A percentile compares a stretch with the other conserved stretches of the same genome.
Conservation (phyloP, 2,329 filamentous ascomycete genomes). For the Penicillium expansum region DNA sequence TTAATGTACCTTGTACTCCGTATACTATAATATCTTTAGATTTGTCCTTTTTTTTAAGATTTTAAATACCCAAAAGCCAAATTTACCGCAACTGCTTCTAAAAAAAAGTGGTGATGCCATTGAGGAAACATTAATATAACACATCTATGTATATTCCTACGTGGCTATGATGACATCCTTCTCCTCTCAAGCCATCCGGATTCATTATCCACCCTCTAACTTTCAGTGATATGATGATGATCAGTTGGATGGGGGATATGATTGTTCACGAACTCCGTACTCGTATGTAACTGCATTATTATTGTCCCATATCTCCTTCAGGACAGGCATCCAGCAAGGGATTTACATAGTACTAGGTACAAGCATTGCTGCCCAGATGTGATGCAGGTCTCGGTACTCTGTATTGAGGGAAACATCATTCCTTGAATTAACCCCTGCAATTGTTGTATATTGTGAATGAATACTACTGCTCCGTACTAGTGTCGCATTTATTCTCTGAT, state of each 20-base stretch:
- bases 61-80: not conserved
- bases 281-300: not conserved
- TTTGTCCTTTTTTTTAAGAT: not conserved
- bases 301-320: not conserved
- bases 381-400: slow-evolving; percentile 9
- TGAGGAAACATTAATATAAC: not conserved
- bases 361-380: slow-evolving; percentile 13
- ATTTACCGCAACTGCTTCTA: not conserved
- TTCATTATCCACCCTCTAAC: slow-evolving; percentile 1
- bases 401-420: slow-evolving; percentile 13
- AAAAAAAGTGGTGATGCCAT: slow-evolving; percentile 15
- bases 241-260: not conserved
- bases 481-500: not conserved
- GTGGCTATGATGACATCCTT: slow-evolving; percentile 23
- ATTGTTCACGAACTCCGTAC: not conserved
- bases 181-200: slow-evolving; percentile 1
- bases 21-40: not conserved
- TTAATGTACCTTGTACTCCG: not conserved
- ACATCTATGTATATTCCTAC: slow-evolving; percentile 6
- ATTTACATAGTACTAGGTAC: not conserved
- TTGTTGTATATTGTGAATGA: not conserved
- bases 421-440: slow-evolving; percentile 11
- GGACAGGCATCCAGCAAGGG: slow-evolving; percentile 19
- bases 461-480: not conserved
- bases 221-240: slow-evolving; percentile 7